phyloP scores from a whole-genome alignment of 495 filamentous ascomycete species.

The Lasiosphaeriaceae sp. region DNA sequence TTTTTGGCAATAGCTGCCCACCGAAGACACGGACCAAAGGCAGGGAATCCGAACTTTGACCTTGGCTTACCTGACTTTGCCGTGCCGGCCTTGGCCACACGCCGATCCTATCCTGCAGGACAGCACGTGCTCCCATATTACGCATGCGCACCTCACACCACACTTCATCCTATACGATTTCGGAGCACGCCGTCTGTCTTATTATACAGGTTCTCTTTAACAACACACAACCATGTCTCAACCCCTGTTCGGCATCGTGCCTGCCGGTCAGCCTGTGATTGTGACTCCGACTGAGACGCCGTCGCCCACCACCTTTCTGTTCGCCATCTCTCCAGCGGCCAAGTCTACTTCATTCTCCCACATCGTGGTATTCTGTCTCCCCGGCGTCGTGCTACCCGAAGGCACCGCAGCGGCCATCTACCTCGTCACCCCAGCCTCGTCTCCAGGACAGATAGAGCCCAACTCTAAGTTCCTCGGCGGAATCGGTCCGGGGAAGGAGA shows the following conservation, averaged over 20 bases:
- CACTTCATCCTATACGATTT: too few relatives aligned
- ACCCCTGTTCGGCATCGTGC: constrained; percentile 46
- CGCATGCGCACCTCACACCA: too few relatives aligned
- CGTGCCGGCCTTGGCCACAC: not conserved
- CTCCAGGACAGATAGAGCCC: constrained; percentile 21
- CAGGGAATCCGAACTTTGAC: not conserved
- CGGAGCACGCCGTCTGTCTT: too few relatives aligned
- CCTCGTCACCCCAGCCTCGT: constrained; percentile 48
- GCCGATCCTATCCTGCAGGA: not conserved
- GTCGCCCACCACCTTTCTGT: constrained; percentile 38
- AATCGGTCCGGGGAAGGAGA: constrained; percentile 82
- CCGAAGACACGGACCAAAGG: not conserved
- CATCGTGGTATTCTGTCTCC: constrained; percentile 85
- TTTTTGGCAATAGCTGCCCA: not conserved
- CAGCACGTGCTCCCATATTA: too few relatives aligned
- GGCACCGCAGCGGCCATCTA: constrained; percentile 86
- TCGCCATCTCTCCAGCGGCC: constrained; percentile 35
- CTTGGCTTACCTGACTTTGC: too few relatives aligned
- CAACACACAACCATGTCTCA: constrained; percentile 8
- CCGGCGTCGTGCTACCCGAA: constrained; percentile 67
- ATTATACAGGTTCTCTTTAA: too few relatives aligned
- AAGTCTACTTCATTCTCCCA: constrained; percentile 56
- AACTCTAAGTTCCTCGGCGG: constrained; percentile 82
- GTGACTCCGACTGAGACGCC: constrained; percentile 39
- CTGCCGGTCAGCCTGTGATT: constrained; percentile 47